Base-by-base conservation (phyloP, 169 alveolate species). In the Plasmodium cynomolgi region DNA sequence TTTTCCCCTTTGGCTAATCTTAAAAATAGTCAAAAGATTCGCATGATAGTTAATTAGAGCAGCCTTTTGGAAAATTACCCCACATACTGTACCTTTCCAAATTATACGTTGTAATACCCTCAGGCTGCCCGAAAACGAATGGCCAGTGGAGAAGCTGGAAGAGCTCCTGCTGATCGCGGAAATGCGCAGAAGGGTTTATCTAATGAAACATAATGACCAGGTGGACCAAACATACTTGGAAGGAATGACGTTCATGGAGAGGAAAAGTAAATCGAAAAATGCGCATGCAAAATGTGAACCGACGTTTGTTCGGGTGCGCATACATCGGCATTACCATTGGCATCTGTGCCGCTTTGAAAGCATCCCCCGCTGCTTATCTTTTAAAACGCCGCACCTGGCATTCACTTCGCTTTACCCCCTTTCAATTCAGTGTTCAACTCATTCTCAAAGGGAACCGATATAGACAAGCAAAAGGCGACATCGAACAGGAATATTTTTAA, bases 91-190 rank as follows among this genome's bases (percentile, higher is more conserved):
- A 2, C 3, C 33, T 31, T 62, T 20, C 33, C 15, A 62, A 62
- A 23, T 62, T 5, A 13, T 62, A 6, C 17, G 8, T 6, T n/a
- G 33, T 7, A 62, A n/a, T n/a, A n/a, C 33, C 75, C 29, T n/a
- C 91, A 96, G 97, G 81, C 26, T 96, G 29, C 97, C 97, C 29
- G 97, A 96, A 75, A 92, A 75, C 91, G 97, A 96, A 83, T 96
- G 97, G 97, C 97, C 97, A n/a, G 96, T 96, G n/a, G 97, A 96
- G 47, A 96, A 96, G 58, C 93, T 96, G 81, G 93, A 80, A 58
- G 93, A 93, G 73, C 39, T 96, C 26, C 93, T 96, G 34, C 83
- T 93, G 82, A 95, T 95, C 56, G 97, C 97, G 6, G 97, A 96
- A 50, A 93, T 95, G 73, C 95, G 95, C 56, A 84, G 97, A 68